These are phyloP conservation scores for Bipolaris victoriae DNA, from an alignment of 2,329 filamentous ascomycete species.

Conservation along the genomic window DNA sequence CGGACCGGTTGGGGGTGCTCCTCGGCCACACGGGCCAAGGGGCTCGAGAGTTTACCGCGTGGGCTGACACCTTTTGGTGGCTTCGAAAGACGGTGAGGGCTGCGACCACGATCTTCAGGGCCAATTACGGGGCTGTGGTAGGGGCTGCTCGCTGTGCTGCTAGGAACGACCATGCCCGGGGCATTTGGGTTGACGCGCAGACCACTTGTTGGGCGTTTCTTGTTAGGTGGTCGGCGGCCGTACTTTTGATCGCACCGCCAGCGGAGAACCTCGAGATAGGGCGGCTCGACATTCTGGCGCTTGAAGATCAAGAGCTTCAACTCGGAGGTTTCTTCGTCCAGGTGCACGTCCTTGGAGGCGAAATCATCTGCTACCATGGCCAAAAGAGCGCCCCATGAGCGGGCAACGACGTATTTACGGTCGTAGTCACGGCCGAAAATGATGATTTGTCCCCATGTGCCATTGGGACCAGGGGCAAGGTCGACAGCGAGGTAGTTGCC, in stretches of 20 bases:
- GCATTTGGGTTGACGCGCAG: conserved; percentile 61
- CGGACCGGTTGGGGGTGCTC: conserved; percentile 58
- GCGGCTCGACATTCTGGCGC: conserved; percentile 82
- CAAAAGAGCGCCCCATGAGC: conserved; percentile 88
- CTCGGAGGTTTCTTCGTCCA: conserved; percentile 91
- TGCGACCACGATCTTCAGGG: conserved; percentile 67
- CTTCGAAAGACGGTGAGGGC: conserved; percentile 69
- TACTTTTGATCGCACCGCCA: conserved; percentile 97
- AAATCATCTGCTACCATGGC: conserved; percentile 89
- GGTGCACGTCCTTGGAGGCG: conserved; percentile 86
- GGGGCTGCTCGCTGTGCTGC: conserved; percentile 59
- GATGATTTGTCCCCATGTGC: conserved; percentile 95
- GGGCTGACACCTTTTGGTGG: conserved; percentile 67
- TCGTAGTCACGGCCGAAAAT: conserved; percentile 97
- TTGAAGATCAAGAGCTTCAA: conserved; percentile 88
- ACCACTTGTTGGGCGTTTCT: conserved; percentile 54
- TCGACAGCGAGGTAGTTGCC: conserved; percentile 97
- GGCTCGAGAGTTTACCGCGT: conserved; percentile 71
- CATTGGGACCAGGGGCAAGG: conserved; percentile 84
- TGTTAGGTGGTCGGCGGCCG: conserved; percentile 65
- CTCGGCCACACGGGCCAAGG: conserved; percentile 76
- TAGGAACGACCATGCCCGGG: conserved; percentile 51
- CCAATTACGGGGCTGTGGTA: conserved; percentile 70
- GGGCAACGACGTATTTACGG: conserved; percentile 94
- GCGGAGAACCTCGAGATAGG: conserved; percentile 91